Evolutionary conservation across 2,329 filamentous ascomycete species (phyloP).

Genomic region (Xylariaceae sp.): DNA sequence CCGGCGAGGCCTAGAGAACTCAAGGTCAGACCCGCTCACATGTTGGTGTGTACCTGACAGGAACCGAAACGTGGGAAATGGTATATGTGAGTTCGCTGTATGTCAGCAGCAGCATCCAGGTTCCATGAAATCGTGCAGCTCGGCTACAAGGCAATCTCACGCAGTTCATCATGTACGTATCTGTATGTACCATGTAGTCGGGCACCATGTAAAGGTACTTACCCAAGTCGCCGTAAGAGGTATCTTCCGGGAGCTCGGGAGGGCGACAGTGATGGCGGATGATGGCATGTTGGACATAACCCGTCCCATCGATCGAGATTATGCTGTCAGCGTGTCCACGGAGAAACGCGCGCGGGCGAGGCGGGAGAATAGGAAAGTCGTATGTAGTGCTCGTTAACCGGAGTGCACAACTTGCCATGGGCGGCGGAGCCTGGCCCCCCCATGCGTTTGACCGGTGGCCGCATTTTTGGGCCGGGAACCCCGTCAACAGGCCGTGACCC

Average conservation of each 20-base stretch:
- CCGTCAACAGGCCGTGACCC: constrained; percentile 34
- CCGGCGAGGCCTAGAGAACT: not conserved
- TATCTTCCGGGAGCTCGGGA: not conserved
- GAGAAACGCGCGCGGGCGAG: constrained; percentile 6
- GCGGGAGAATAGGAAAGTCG: constrained; percentile 3
- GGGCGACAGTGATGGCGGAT: not conserved
- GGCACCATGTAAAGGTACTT: constrained; percentile 12
- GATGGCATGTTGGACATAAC: not conserved
- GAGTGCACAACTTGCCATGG: constrained; percentile 15
- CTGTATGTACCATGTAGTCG: constrained; percentile 17
- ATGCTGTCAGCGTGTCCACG: not conserved
- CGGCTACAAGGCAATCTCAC: constrained; percentile 18
- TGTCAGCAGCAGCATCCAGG: constrained; percentile 15
- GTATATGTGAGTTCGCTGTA: constrained; percentile 14
- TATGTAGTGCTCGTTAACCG: constrained; percentile 15
- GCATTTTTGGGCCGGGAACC: constrained; percentile 24
- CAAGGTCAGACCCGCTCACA: constrained; percentile 13
- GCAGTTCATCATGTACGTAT: constrained; percentile 25
- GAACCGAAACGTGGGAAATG: constrained; percentile 23
- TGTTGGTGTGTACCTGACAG: constrained; percentile 21
- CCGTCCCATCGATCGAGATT: constrained; percentile 10
- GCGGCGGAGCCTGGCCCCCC: constrained; percentile 37
- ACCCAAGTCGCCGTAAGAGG: constrained; percentile 2
- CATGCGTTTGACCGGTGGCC: constrained; percentile 30
- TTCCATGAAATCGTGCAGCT: constrained; percentile 18